These are phyloP conservation scores for Crithidia expoeki DNA, from an alignment of 208 protist species.

Conservation along the genomic window DNA sequence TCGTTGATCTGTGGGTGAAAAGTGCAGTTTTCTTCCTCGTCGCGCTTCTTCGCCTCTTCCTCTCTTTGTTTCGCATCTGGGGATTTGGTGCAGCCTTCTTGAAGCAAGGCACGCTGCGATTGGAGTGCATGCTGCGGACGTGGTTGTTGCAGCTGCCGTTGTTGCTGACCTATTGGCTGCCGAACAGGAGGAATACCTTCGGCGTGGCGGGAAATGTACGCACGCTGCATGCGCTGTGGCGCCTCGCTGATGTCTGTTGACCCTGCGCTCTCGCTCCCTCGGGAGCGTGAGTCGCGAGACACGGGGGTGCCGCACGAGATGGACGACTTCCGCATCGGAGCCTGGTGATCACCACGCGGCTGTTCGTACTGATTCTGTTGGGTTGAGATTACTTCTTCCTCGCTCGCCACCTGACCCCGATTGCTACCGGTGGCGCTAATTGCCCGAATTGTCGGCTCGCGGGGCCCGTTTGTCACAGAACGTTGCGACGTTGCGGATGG, in stretches of 20 bases:
- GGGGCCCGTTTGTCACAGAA: conserved; percentile 7
- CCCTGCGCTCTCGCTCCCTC: conserved; percentile 3
- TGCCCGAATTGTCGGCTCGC: neutral
- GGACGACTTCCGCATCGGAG: conserved; percentile 2
- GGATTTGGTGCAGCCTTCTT: neutral
- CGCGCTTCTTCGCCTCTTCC: conserved; percentile 16
- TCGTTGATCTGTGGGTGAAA: conserved; percentile 46
- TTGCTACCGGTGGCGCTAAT: neutral
- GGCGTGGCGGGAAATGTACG: neutral
- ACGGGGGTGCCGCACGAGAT: neutral
- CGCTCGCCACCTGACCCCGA: neutral
- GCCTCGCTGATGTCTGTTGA: neutral
- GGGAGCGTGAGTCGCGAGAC: conserved; percentile 3
- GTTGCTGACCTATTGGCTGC: neutral
- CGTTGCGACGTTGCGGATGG: conserved; percentile 1
- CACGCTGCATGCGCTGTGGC: neutral
- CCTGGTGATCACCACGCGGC: conserved; percentile 21
- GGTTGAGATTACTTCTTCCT: neutral
- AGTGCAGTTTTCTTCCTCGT: conserved; percentile 47
- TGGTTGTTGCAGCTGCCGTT: neutral
- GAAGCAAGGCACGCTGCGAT: neutral
- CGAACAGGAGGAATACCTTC: conserved; percentile 2
- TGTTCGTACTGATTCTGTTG: conserved; percentile 16
- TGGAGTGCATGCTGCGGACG: neutral
- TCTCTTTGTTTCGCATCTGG: neutral